Conservation (phyloP, 768 basidiomycete species). For the Naganishia randhawae region DNA sequence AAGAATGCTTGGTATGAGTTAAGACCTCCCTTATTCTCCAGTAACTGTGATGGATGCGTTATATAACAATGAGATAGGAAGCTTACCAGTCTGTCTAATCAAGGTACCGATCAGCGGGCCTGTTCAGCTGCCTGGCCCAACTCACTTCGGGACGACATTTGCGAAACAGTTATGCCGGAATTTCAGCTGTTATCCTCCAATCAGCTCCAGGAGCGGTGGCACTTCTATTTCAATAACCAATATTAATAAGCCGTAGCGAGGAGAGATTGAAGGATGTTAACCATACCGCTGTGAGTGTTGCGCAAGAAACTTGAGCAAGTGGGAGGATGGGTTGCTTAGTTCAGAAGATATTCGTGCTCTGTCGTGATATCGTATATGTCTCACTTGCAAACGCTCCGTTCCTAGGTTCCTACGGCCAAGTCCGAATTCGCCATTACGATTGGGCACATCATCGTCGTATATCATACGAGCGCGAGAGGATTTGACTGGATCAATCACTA, state of each 20-base stretch:
- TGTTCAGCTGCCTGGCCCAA: no score
- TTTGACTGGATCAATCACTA: no score
- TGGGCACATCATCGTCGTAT: no score
- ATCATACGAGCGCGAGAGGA: no score
- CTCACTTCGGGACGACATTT: background rate
- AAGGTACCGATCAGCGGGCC: no score
- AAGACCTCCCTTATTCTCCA: background rate
- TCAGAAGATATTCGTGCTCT: background rate
- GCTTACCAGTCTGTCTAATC: background rate
- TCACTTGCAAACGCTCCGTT: background rate
- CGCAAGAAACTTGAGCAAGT: background rate
- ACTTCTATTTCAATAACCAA: background rate
- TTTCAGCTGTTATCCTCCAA: background rate
- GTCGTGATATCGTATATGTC: constrained; percentile 1
- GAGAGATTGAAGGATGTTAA: background rate
- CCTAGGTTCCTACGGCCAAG: background rate
- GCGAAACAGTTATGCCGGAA: background rate
- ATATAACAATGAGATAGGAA: background rate
- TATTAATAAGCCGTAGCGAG: background rate
- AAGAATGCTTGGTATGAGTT: no score
- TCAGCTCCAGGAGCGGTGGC: background rate
- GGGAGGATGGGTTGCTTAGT: background rate
- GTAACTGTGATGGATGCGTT: background rate
- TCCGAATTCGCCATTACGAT: constrained; percentile 4
- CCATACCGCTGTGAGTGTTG: background rate